Conservation (phyloP, 768 basidiomycete species). For the Sistotremastrum niveocremeum region DNA sequence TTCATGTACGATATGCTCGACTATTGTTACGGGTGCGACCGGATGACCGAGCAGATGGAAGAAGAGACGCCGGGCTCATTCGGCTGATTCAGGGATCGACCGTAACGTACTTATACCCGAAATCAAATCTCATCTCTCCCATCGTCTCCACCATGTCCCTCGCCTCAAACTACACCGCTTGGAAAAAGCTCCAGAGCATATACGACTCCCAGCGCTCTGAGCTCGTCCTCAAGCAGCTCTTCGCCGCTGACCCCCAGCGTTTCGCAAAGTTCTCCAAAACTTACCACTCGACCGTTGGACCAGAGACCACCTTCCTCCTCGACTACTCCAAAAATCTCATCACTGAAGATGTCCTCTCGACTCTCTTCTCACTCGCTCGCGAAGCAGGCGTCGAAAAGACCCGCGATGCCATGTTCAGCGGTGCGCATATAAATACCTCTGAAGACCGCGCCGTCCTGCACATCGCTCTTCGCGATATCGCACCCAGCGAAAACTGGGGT, state of each 20-base stretch:
- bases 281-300: constrained; percentile 53
- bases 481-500: constrained; percentile 37
- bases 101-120: too few relatives aligned
- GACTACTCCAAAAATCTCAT: constrained; percentile 97
- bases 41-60: too few relatives aligned
- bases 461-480: constrained; percentile 70
- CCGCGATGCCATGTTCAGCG: constrained; percentile 88
- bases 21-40: too few relatives aligned
- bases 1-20: too few relatives aligned
- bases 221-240: constrained; percentile 86
- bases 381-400: constrained; percentile 78
- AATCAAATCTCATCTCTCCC: too few relatives aligned
- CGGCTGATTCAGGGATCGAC: too few relatives aligned
- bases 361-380: constrained; percentile 64
- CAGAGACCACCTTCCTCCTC: constrained; percentile 70
- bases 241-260: constrained; percentile 73
- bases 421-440: constrained; percentile 96
- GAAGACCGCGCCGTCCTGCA: constrained; percentile 96
- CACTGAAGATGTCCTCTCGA: constrained; percentile 67
- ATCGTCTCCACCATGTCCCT: background rate
- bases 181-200: constrained; percentile 81
- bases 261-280: constrained; percentile 76
- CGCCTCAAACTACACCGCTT: constrained; percentile 64
- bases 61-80: too few relatives aligned
- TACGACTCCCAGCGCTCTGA: constrained; percentile 59